These are phyloP conservation scores for Larix kaempferi DNA, from an alignment of 75 land plant genomes.

Conservation along the genomic window DNA sequence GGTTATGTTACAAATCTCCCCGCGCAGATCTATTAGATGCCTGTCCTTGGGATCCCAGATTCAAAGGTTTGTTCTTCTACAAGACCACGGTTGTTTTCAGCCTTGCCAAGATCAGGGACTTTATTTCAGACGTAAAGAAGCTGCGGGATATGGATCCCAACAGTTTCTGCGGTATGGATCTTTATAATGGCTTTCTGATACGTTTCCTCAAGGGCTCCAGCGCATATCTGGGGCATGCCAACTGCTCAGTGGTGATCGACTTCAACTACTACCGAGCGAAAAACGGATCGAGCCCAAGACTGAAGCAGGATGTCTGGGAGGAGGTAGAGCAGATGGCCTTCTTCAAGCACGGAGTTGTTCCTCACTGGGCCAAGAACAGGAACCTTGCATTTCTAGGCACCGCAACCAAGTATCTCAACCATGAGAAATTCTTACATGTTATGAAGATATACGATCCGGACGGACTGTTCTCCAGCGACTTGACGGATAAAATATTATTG, in stretches of 20 bases:
- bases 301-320: slow-evolving; percentile 63
- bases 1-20: slow-evolving; percentile 32
- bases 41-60: slow-evolving; percentile 76
- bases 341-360: slow-evolving; percentile 65
- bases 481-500: slow-evolving; percentile 57
- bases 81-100: slow-evolving; percentile 48
- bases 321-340: slow-evolving; percentile 77
- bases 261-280: slow-evolving; percentile 59
- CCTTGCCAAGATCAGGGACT: slow-evolving; percentile 32
- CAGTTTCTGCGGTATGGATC: slow-evolving; percentile 58
- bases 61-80: slow-evolving; percentile 53
- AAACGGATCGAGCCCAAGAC: slow-evolving; percentile 45
- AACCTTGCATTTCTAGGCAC: slow-evolving; percentile 52
- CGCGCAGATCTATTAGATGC: slow-evolving; percentile 27
- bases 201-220: slow-evolving; percentile 61
- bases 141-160: slow-evolving; percentile 43
- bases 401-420: slow-evolving; percentile 39
- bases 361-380: slow-evolving; percentile 95
- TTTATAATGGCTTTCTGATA: slow-evolving; percentile 70
- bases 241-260: slow-evolving; percentile 59
- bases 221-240: slow-evolving; percentile 62
- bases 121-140: slow-evolving; percentile 64
- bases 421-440: slow-evolving; percentile 35
- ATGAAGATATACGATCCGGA: slow-evolving; percentile 52
- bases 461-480: slow-evolving; percentile 64